Evolutionary conservation across 2,329 filamentous ascomycete species (phyloP).

Genomic region (Eutypella sp.): DNA sequence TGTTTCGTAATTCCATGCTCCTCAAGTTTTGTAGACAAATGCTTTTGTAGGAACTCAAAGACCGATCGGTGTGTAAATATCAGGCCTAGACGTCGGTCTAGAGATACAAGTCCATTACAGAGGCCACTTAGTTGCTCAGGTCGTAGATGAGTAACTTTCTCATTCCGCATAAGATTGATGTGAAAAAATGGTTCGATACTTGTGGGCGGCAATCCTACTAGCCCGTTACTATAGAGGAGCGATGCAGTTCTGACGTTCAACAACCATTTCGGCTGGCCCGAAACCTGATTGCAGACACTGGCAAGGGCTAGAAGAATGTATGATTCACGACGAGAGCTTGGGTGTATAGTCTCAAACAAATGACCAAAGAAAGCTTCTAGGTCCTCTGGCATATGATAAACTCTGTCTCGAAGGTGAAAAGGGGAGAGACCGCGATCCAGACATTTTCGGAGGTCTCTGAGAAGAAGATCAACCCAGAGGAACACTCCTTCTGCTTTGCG

Average conservation of each 20-base stretch:
- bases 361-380: conserved; percentile 1
- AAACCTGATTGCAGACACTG: background rate
- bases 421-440: background rate
- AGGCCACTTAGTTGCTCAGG: conserved; percentile 2
- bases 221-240: too few relatives aligned
- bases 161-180: too few relatives aligned
- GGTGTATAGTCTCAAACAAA: conserved; percentile 2
- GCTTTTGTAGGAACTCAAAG: conserved; percentile 2
- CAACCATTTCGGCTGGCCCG: too few relatives aligned
- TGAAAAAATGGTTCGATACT: too few relatives aligned
- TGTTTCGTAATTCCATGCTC: background rate
- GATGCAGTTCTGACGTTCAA: too few relatives aligned
- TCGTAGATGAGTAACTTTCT: too few relatives aligned
- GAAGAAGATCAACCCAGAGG: conserved; percentile 4
- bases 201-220: too few relatives aligned
- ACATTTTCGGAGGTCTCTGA: conserved; percentile 2
- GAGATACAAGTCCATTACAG: conserved; percentile 6
- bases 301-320: conserved; percentile 2
- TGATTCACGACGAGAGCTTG: conserved; percentile 1
- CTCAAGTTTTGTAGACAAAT: background rate
- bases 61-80: conserved; percentile 7
- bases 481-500: conserved; percentile 4
- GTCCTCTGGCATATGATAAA: conserved; percentile 1
- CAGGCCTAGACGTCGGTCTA: background rate
- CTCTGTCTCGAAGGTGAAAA: background rate